phyloP scores from a whole-genome alignment of 2,329 filamentous ascomycete species.

The Pseudogymnoascus sp. region DNA sequence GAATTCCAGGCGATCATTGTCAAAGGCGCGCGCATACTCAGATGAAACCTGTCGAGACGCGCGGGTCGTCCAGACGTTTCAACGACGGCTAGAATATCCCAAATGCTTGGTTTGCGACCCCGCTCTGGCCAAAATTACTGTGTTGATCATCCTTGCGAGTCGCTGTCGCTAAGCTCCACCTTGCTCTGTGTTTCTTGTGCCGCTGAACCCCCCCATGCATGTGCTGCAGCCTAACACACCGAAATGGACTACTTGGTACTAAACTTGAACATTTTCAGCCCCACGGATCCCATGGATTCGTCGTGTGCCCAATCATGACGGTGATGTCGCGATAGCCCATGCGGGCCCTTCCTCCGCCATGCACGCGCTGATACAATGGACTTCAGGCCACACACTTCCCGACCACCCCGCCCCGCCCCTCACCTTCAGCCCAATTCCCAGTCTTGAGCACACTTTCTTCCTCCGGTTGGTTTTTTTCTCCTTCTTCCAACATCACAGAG shows the following conservation, averaged over 20 bases:
- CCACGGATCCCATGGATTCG: slow-evolving; percentile 2
- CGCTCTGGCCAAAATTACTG: not conserved
- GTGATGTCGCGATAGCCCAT: slow-evolving; percentile 3
- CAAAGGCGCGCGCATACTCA: slow-evolving; percentile 1
- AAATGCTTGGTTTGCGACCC: slow-evolving; percentile 1
- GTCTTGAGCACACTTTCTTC: slow-evolving; percentile 1
- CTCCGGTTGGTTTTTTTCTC: not conserved
- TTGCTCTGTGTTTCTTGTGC: not conserved
- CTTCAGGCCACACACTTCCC: not conserved
- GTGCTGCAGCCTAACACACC: slow-evolving; percentile 5
- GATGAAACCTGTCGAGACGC: slow-evolving; percentile 2
- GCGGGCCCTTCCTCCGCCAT: not conserved
- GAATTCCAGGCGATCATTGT: not conserved
- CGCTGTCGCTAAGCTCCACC: slow-evolving; percentile 2
- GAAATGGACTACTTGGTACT: not conserved
- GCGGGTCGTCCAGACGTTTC: not conserved
- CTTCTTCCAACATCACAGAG: not conserved
- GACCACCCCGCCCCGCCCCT: slow-evolving; percentile 6
- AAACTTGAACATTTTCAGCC: slow-evolving; percentile 5
- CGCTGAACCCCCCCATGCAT: not conserved
- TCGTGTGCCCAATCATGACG: not conserved
- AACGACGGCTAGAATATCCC: not conserved
- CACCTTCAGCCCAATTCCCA: slow-evolving; percentile 3
- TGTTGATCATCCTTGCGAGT: slow-evolving; percentile 1
- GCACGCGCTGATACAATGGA: slow-evolving; percentile 3